These are phyloP conservation scores for Alternaria brassicae DNA, from an alignment of 2,329 filamentous ascomycete genomes.

Conservation along the genomic window DNA sequence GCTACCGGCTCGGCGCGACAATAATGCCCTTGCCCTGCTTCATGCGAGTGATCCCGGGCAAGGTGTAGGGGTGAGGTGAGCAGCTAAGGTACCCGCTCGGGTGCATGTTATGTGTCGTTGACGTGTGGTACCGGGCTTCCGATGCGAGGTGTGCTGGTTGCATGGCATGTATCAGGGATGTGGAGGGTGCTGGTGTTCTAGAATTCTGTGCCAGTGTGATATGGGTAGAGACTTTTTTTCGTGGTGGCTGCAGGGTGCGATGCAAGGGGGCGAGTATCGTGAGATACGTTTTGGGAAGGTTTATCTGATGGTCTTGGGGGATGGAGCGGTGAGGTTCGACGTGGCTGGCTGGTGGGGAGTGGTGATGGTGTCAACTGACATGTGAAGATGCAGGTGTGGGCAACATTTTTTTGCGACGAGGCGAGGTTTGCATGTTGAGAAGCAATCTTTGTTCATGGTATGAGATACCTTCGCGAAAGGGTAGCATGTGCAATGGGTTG, in stretches of 20 bases:
- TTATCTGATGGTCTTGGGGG: not conserved
- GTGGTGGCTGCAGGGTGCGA: not conserved
- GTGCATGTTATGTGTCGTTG: slow-evolving; percentile 7
- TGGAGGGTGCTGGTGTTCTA: not conserved
- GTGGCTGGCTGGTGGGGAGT: not conserved
- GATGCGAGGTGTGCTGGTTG: not conserved
- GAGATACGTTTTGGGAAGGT: not conserved
- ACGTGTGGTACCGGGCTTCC: not conserved
- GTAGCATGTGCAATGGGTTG: not conserved
- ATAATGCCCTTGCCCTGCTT: not conserved
- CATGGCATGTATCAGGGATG: not conserved
- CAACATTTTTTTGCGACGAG: not conserved
- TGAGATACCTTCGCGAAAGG: not conserved
- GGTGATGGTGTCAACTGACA: not conserved
- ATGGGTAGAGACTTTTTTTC: not conserved
- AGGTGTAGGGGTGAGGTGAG: not conserved
- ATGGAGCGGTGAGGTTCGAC: not conserved
- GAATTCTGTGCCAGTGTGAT: slow-evolving; percentile 2
- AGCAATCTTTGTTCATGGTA: not conserved
- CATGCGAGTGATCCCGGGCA: slow-evolving; percentile 1
- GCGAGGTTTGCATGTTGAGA: not conserved
- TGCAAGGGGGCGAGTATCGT: not conserved
- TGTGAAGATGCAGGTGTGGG: not conserved
- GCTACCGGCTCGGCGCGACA: not conserved
- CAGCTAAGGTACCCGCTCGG: slow-evolving; percentile 3